Base-by-base conservation (phyloP, 352 stramenopile genomes). In the Peronosclerospora sorghi region DNA sequence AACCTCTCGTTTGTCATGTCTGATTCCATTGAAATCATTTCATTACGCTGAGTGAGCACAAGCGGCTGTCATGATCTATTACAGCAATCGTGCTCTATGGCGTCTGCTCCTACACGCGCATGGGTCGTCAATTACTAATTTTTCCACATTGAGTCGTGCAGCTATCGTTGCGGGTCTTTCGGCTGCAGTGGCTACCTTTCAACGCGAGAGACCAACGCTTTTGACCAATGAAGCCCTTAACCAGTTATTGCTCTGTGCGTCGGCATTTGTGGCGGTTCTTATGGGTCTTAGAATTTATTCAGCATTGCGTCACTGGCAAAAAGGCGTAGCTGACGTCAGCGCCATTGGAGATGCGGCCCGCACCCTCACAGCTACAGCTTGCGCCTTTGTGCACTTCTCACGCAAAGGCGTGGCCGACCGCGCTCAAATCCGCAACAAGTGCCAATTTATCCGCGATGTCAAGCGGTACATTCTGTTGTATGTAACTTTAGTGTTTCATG, bases 391-490 rank as follows among this genome's bases (percentile, higher is more conserved):
- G 41, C 64, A 66, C 38, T 73, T 74, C 35, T 68, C 59, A 0
- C 62, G 62, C 41, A 66, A 68, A 20, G 45, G 41, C 8, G 42
- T 53, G 19, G 58, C 54, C 24, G 57, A 70, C 27, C 41, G 43
- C 45, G 38, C 45, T 9, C 55, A 70, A 44, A 62, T 62, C 38
- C 52, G 50, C 28, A 65, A 56, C 48, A 77, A 77, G 43, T 65
- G 55, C n/a, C 56, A 73, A 39, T 70, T 79, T 29, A 58, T 84
- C 35, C 53, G 56, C 15, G 66, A 81, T 46, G 51, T 84, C 12
- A 76, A 78, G 54, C 65, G 72, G n/a, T 69, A 75, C 32, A 55
- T 73, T 41, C 35, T 84, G 28, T 48, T 71, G 18, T 81, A 81
- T 20, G 50, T 76, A 14, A 68, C 59, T 32, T 52, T 84, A 2